Evolutionary conservation across 176 grass and related monocot species (phyloP), one percentile per base, ranked within the genome.

Genomic region (Olyra latifolia): DNA sequence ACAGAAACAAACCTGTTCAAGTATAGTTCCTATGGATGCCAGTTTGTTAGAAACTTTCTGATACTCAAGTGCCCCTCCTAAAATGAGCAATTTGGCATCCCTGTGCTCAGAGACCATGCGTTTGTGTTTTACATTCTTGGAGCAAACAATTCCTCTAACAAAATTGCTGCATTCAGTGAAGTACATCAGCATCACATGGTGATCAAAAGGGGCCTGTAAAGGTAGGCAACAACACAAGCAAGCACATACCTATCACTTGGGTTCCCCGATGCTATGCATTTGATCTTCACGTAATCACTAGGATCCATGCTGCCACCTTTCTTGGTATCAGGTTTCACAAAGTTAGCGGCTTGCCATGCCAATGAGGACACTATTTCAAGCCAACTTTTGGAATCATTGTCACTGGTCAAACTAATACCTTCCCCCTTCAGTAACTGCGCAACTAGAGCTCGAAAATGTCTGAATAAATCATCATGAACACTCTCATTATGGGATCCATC

Each of bases 81-180:
- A 82, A 91, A 98, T 84, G 82, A 98, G 88, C 85, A 98, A 76
- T 80, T 76, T 92, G 76, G 86, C 91, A 44, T 89, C 92, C 66
- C 45, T 78, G 72, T 94, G 85, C 55, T 92, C 91, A 9, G 89
- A 90, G 6, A 97, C 67, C 94, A 97, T 97, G 56, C 91, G 84
- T 68, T 97, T 97, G 76, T 97, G 92, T 55, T 92, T 98, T 72
- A 98, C 50, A 90, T 98, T 98, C 79, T 98, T 98, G 28, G 92
- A 90, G 85, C 95, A 98, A 76, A 94, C 95, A 62, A 98, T 85
- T 69, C 95, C 95, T 80, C 85, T 94, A 25, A 98, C 65, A 82
- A 98, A 83, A 65, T 89, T 78, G 53, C 95, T 98, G 87, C 64
- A 78, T 48, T 50, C 4, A 75, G 87, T 32, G 62, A 69, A 20